phyloP scores from a whole-genome alignment of 2,329 filamentous ascomycete genomes.

The Penicillium italicum region DNA sequence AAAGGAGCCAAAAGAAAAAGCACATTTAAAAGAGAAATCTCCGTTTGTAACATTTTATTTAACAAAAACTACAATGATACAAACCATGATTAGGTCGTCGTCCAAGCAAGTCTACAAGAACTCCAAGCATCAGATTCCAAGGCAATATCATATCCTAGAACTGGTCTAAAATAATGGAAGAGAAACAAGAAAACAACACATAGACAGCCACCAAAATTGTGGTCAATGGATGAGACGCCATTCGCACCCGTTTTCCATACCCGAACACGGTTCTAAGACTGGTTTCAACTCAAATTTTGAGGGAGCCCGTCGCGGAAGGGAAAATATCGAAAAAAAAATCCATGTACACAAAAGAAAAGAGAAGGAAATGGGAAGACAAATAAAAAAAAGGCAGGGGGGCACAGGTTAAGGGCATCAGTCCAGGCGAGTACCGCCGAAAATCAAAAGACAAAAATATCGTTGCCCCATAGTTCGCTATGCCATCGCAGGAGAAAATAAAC shows the following conservation, averaged over 20 bases:
- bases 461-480: conserved; percentile 39
- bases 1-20: no score
- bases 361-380: conserved; percentile 20
- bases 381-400: conserved; percentile 14
- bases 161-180: conserved; percentile 27
- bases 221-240: conserved; percentile 39
- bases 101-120: neutral
- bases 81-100: neutral
- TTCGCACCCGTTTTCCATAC: conserved; percentile 44
- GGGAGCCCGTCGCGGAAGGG: conserved; percentile 29
- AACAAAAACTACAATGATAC: neutral
- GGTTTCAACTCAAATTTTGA: conserved; percentile 34
- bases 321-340: conserved; percentile 35
- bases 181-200: conserved; percentile 25
- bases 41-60: no score
- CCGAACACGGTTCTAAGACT: conserved; percentile 44
- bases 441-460: conserved; percentile 31
- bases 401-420: conserved; percentile 25
- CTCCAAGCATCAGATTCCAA: conserved; percentile 17
- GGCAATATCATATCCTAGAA: conserved; percentile 31
- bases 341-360: conserved; percentile 42
- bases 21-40: no score
- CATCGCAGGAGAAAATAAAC: conserved; percentile 31
- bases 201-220: conserved; percentile 30
- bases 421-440: conserved; percentile 17